Evolutionary conservation across 257 asterid genomes (phyloP).

Genomic region (Solanum microdontum): DNA sequence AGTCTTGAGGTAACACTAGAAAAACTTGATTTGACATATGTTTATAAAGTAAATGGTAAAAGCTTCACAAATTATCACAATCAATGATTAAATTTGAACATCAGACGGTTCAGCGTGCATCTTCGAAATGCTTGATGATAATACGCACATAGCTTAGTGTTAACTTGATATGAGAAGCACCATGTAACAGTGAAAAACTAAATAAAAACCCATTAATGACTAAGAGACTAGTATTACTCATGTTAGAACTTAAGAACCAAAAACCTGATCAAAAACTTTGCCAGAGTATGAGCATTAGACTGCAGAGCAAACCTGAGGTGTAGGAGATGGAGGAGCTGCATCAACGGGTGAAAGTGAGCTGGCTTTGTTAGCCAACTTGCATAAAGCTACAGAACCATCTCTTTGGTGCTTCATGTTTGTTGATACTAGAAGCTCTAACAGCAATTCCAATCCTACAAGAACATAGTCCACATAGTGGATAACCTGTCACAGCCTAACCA

Average conservation of each 20-base stretch:
- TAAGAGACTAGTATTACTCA: background rate
- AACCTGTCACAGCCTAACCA: background rate
- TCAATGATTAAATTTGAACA: background rate
- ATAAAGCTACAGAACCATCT: constrained; percentile 75
- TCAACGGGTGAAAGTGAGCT: constrained; percentile 75
- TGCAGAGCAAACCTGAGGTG: constrained; percentile 53
- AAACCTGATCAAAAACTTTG: background rate
- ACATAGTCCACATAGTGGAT: background rate
- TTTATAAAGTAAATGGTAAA: background rate
- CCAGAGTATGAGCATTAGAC: background rate
- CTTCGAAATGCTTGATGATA: background rate
- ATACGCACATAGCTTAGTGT: background rate
- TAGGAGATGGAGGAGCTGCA: constrained; percentile 97
- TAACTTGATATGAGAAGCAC: background rate
- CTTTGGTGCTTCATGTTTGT: constrained; percentile 52
- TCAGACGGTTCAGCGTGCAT: background rate
- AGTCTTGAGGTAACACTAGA: background rate
- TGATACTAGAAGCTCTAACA: constrained; percentile 81
- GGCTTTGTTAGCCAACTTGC: constrained; percentile 70
- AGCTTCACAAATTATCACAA: background rate
- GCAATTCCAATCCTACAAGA: constrained; percentile 56
- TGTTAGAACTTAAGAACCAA: background rate
- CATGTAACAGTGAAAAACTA: background rate
- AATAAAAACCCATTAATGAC: background rate
- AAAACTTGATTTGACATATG: background rate